Evolutionary conservation across 345 rosid genomes (phyloP).

Genomic region (Trapa incisa): DNA sequence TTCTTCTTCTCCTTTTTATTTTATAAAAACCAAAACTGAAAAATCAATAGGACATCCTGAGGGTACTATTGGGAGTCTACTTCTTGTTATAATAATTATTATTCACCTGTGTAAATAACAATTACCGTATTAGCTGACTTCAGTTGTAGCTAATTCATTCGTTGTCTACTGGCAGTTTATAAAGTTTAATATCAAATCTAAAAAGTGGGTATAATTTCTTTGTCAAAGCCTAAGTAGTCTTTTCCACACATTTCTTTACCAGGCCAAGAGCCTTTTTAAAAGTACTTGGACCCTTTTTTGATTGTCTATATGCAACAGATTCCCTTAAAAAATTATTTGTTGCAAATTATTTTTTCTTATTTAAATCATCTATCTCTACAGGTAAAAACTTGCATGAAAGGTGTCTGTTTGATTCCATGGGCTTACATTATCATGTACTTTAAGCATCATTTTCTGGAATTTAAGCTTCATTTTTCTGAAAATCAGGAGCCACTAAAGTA

Average conservation of each 20-base stretch:
- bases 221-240: not conserved
- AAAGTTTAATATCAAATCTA: too few relatives aligned
- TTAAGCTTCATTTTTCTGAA: conserved; percentile 8
- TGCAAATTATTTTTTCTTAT: not conserved
- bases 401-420: not conserved
- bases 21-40: not conserved
- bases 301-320: not conserved
- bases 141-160: not conserved
- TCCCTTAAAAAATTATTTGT: not conserved
- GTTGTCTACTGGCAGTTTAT: not conserved
- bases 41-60: too few relatives aligned
- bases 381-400: not conserved
- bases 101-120: too few relatives aligned
- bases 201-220: not conserved
- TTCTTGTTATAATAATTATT: too few relatives aligned
- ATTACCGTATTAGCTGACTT: not conserved
- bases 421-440: not conserved
- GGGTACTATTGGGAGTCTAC: too few relatives aligned
- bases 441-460: not conserved
- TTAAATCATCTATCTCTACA: not conserved
- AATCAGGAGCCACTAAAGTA: conserved; percentile 78
- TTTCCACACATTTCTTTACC: not conserved
- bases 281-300: too few relatives aligned
- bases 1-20: not conserved
- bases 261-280: too few relatives aligned